phyloP scores from a whole-genome alignment of 2,329 filamentous ascomycete genomes.

The Madurella fahalii region DNA sequence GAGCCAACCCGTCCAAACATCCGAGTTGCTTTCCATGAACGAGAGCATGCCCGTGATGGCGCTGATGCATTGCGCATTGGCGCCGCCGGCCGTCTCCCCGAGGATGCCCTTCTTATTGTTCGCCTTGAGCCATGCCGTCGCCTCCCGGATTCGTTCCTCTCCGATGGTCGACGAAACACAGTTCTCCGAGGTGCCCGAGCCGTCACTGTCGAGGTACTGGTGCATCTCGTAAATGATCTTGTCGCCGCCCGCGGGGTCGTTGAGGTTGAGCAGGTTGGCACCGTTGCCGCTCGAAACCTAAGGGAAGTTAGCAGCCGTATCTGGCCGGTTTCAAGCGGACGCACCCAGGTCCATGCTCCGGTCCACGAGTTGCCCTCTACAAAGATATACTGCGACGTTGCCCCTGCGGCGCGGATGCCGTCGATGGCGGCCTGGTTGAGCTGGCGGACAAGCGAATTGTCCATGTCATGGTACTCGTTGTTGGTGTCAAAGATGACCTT shows the following conservation, averaged over 20 bases:
- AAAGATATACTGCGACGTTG: constrained; percentile 53
- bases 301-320: constrained; percentile 34
- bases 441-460: constrained; percentile 52
- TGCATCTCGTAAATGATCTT: constrained; percentile 56
- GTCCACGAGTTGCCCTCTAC: constrained; percentile 53
- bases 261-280: constrained; percentile 38
- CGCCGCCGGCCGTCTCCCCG: constrained; percentile 52
- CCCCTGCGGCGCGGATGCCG: constrained; percentile 56
- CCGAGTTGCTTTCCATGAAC: constrained; percentile 48
- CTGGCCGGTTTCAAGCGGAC: constrained; percentile 27
- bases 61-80: constrained; percentile 45
- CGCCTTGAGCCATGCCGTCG: constrained; percentile 50
- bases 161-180: constrained; percentile 50
- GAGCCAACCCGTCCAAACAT: constrained; percentile 53
- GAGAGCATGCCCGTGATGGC: constrained; percentile 50
- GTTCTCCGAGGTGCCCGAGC: constrained; percentile 43
- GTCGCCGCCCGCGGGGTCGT: constrained; percentile 38
- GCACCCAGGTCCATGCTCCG: constrained; percentile 45
- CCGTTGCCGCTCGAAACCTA: constrained; percentile 41
- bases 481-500: constrained; percentile 61
- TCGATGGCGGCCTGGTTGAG: constrained; percentile 64
- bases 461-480: constrained; percentile 64
- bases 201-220: constrained; percentile 53
- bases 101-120: constrained; percentile 52
- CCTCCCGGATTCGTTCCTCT: constrained; percentile 43